Percentiles rank a stretch among this genome's conserved stretches.
phyloP scores from a whole-genome alignment of 257 asterid species.

The Mitragyna speciosa region DNA sequence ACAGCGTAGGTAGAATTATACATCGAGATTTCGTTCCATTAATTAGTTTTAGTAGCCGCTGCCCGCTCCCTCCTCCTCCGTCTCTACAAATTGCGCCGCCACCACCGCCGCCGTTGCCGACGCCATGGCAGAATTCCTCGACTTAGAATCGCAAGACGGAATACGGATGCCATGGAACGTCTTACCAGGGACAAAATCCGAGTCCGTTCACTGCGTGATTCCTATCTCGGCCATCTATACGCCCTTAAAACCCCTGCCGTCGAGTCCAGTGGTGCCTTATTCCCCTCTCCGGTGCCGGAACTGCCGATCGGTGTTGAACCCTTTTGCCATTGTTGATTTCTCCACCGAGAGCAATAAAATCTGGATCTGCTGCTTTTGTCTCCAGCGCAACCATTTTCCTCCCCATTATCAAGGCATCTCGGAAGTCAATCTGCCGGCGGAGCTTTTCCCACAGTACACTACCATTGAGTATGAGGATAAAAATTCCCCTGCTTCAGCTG shows the following conservation, averaged over 20 bases:
- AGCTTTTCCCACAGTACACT: conserved; percentile 86
- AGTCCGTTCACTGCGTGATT: conserved; percentile 78
- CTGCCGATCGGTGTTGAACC: conserved; percentile 93
- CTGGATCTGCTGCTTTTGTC: conserved; percentile 97
- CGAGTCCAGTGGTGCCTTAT: conserved; percentile 67
- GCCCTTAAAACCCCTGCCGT: conserved; percentile 77
- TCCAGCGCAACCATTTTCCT: conserved; percentile 82
- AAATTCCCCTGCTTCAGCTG: conserved; percentile 35
- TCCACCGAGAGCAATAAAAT: conserved; percentile 66
- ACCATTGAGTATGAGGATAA: conserved; percentile 75
- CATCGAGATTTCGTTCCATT: too few species aligned
- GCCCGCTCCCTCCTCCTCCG: too few species aligned
- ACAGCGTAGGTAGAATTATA: too few species aligned
- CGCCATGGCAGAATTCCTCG: conserved; percentile 58
- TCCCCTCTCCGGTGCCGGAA: conserved; percentile 90
- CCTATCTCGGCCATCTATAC: conserved; percentile 96
- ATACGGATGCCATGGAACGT: conserved; percentile 99
- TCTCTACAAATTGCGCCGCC: too few species aligned
- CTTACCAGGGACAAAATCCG: conserved; percentile 88
- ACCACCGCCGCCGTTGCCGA: too few species aligned
- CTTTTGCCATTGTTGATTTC: conserved; percentile 88
- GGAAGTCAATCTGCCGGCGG: conserved; percentile 86
- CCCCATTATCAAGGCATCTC: conserved; percentile 82
- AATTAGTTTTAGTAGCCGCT: too few species aligned
- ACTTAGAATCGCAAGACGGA: conserved; percentile 72